These are phyloP conservation scores for Zymoseptoria passerinii DNA, from an alignment of 2,329 filamentous ascomycete species.

Conservation along the genomic window DNA sequence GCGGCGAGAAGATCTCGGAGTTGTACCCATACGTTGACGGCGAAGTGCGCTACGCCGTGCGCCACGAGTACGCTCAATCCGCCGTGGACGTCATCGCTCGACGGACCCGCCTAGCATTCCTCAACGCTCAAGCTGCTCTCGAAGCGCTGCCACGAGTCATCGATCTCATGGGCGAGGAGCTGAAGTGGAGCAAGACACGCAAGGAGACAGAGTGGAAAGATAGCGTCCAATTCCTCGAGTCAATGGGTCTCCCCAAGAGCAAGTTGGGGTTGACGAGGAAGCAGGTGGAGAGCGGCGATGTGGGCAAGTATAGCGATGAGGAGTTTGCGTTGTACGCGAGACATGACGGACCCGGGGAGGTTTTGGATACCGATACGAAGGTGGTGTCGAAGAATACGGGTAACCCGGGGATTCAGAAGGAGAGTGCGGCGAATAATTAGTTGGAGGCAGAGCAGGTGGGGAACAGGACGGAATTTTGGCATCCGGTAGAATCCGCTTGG, in stretches of 20 bases:
- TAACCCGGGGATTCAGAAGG: constrained; percentile 14
- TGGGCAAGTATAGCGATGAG: constrained; percentile 42
- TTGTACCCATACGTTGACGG: constrained; percentile 89
- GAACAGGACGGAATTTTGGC: too few species aligned
- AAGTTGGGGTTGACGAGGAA: constrained; percentile 48
- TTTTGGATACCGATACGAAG: constrained; percentile 11
- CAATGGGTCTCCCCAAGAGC: constrained; percentile 53
- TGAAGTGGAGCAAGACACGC: constrained; percentile 65
- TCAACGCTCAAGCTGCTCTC: constrained; percentile 84
- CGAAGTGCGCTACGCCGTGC: constrained; percentile 79
- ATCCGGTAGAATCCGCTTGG: too few species aligned
- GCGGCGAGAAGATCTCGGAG: constrained; percentile 68
- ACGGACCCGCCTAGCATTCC: constrained; percentile 74
- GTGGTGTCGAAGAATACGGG: constrained; percentile 3
- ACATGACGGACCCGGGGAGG: constrained; percentile 34
- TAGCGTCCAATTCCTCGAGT: constrained; percentile 49
- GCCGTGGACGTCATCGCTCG: constrained; percentile 81
- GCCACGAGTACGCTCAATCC: constrained; percentile 85
- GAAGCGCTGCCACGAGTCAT: constrained; percentile 79
- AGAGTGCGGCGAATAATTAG: constrained; percentile 13
- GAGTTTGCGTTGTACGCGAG: constrained; percentile 43
- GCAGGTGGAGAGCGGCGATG: constrained; percentile 51
- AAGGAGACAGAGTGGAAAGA: constrained; percentile 78
- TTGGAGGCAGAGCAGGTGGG: too few species aligned
- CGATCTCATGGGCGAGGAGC: constrained; percentile 78